Percentiles rank a stretch among this genome's conserved stretches.
Conservation (phyloP, 331 rosid genomes). For the Pyrus hybrid region DNA sequence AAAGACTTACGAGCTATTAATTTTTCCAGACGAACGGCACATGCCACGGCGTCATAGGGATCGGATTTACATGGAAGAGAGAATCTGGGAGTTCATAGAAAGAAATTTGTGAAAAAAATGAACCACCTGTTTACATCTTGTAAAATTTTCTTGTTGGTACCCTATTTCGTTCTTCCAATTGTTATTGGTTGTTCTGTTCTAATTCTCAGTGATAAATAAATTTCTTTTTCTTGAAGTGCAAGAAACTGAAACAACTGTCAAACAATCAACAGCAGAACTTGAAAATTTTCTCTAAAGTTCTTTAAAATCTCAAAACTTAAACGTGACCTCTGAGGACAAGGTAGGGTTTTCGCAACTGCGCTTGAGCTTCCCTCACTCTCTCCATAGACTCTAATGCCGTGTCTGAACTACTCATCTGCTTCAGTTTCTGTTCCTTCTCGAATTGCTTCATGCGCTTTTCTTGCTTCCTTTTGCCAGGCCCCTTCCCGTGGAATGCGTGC, state of each 20-base stretch:
- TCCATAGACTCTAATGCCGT: constrained; percentile 76
- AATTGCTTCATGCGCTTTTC: constrained; percentile 89
- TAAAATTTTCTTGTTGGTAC: not conserved
- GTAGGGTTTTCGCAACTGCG: constrained; percentile 72
- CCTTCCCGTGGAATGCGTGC: constrained; percentile 84
- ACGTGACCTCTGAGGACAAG: constrained; percentile 90
- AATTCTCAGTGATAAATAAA: not conserved
- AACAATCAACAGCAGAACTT: not conserved
- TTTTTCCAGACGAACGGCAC: constrained; percentile 94
- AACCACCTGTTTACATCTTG: not conserved
- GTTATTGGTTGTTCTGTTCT: not conserved
- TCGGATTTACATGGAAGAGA: constrained; percentile 85
- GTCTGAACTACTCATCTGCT: constrained; percentile 89
- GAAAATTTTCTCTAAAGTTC: not conserved
- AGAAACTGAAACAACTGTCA: not conserved
- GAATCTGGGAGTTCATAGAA: constrained; percentile 91
- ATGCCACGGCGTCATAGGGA: constrained; percentile 78
- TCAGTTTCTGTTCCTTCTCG: constrained; percentile 76
- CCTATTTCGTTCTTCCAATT: not conserved
- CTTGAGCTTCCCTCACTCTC: constrained; percentile 94
- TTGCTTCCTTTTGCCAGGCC: constrained; percentile 97
- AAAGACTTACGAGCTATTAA: constrained; percentile 69
- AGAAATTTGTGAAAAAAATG: constrained; percentile 51
- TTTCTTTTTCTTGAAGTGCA: not conserved
- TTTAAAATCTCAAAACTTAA: not conserved